Evolutionary conservation across 2,329 filamentous ascomycete species (phyloP).

Genomic region (Aspergillus luchuensis): DNA sequence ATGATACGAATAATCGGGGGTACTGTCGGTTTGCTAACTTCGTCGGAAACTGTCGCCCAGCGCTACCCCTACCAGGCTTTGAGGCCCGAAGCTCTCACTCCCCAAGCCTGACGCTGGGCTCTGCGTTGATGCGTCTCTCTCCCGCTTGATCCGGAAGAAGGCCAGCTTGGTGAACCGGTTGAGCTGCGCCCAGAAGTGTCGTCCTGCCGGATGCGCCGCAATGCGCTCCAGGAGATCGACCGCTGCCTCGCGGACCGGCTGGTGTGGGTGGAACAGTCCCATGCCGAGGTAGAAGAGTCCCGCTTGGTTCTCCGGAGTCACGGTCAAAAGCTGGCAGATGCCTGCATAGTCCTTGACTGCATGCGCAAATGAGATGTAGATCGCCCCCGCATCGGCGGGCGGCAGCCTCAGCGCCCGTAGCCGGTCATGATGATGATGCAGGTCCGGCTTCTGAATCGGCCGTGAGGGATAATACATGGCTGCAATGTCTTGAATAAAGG

Average conservation of each 20-base stretch:
- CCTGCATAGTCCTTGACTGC: slow-evolving; percentile 79
- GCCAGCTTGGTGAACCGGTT: slow-evolving; percentile 88
- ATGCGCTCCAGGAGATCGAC: slow-evolving; percentile 81
- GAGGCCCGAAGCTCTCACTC: slow-evolving; percentile 32
- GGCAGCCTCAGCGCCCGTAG: slow-evolving; percentile 79
- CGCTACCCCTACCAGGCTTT: slow-evolving; percentile 41
- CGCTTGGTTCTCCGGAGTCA: slow-evolving; percentile 81
- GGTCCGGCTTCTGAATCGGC: slow-evolving; percentile 57
- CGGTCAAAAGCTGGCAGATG: slow-evolving; percentile 78
- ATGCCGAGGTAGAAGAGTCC: slow-evolving; percentile 89
- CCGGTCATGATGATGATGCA: slow-evolving; percentile 90
- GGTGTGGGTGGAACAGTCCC: slow-evolving; percentile 86
- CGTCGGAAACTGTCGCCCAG: slow-evolving; percentile 32
- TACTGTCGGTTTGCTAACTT: slow-evolving; percentile 21
- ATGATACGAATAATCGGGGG: neutral
- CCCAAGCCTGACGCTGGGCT: slow-evolving; percentile 28
- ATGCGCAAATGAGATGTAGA: slow-evolving; percentile 79
- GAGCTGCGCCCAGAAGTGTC: slow-evolving; percentile 87
- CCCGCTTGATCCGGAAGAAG: slow-evolving; percentile 75
- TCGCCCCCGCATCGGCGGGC: slow-evolving; percentile 73
- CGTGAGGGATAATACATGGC: slow-evolving; percentile 41
- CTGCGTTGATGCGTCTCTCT: slow-evolving; percentile 43
- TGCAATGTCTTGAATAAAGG: slow-evolving; percentile 76
- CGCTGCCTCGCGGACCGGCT: slow-evolving; percentile 74
- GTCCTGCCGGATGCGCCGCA: slow-evolving; percentile 81